Evolutionary conservation across 441 rosid species (phyloP), one percentile per base, ranked within the genome.

Genomic region (Eugenia klotzschiana): DNA sequence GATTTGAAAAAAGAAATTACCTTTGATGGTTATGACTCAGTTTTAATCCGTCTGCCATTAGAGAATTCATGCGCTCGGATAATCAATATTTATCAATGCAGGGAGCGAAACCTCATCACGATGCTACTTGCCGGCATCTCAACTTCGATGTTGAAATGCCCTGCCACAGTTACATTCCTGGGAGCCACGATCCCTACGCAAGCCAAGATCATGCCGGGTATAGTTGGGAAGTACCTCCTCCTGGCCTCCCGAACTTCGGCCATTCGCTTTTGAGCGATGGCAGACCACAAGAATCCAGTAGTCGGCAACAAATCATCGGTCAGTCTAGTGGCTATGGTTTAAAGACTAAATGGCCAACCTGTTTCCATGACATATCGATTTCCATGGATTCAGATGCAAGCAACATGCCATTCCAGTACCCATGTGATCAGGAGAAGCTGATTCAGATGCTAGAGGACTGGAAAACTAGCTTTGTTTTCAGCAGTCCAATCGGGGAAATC

Each of bases 1-100:
- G 9, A 8, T 64, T 8, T 33, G 1, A 16, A 26, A 1, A 18
- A 33, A 9, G 2, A 18, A 0, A 2, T 0, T 16, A 8, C 3
- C 7, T 33, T 37, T 64, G 14, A 64, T 29, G n/a, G 9, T 9
- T 9, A 20, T 4, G 22, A 33, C 74, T 64, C 14, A 0, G 46
- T 64, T 64, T 3, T 58, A 60, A 27, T 27, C 72, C 72, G 4
- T 29, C 41, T 1, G 1, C 33, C 14, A 3, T 64, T 1, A 0
- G 43, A 18, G 41, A 29, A 16, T 8, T 33, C 7, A 33, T 64
- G 74, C 18, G n/a, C 74, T 33, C 0, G 14, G 74, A 64, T 64
- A 29, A 64, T 18, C 13, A 7, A 33, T 29, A n/a, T n/a, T 33
- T 4, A 60, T 16, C 43, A 18, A 64, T 64, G n/a, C 74, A 64